Evolutionary conservation across 495 filamentous ascomycete species (phyloP), one percentile per base, ranked within the genome.

Genomic region (Chaetomidium leptoderma): DNA sequence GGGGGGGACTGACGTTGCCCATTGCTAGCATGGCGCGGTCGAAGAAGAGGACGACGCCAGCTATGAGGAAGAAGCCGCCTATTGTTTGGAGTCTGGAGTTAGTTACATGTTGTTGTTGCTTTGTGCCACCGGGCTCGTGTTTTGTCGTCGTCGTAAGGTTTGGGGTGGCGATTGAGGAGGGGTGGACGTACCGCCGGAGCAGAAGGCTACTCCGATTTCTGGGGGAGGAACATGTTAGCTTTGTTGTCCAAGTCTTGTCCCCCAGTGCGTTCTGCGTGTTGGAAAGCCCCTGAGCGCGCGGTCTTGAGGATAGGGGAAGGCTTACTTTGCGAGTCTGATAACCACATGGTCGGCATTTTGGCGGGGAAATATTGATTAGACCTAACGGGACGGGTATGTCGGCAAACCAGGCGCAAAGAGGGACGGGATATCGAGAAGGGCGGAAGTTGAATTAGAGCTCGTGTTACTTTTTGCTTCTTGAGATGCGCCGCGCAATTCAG

Each of bases 191-290:
- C 91, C 92, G 62, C 88, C 91, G 68, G 87, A 90, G 80, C 91
- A 96, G 78, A 97, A 97, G 72, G 90, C 87, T 52, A 95, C 89
- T 60, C 93, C 93, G 63, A 96, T 87, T 75, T 97, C 93, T 98
- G 60, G 56, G 29, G 24, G 23, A 16, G 29, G 21, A 37, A 5
- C 49, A 39, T 55, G 43, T 65, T 72, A 67, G 74, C 66, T 46
- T 53, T 62, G 8, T 29, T 29, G 16, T n/a, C 30, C 7, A 16
- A 13, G 42, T 43, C 11, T n/a, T 61, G 14, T 45, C 44, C 19
- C 24, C 26, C n/a, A 21, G n/a, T 43, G 23, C 29, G 48, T 14
- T 36, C 23, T 26, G 39, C 21, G 32, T 2, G 21, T 21, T 43
- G 45, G 19, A 9, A 24, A 13, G 17, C 42, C 16, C 40, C n/a